phyloP scores from a whole-genome alignment of 2,329 filamentous ascomycete species.

The Ceratocystis cacaofunesta region DNA sequence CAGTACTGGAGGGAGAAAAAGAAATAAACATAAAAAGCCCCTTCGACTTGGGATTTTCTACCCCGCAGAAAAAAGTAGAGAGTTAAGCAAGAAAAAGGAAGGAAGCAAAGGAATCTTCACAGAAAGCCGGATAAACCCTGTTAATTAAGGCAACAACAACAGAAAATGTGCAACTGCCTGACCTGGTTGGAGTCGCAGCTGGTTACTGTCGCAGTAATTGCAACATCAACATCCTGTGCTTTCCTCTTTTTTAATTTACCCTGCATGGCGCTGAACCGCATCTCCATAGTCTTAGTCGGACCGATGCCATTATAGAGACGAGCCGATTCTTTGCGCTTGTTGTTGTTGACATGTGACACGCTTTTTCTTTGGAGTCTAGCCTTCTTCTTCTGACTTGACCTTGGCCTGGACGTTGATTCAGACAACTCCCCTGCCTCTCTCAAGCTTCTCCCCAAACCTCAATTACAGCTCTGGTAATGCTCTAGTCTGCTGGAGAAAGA shows the following conservation, averaged over 20 bases:
- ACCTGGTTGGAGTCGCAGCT: neutral
- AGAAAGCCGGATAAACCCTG: neutral
- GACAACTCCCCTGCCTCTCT: neutral
- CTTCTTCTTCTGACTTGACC: neutral
- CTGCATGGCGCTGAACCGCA: neutral
- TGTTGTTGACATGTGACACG: neutral
- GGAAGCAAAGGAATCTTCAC: neutral
- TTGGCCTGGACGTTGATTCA: neutral
- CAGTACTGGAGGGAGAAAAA: neutral
- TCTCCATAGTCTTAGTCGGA: neutral
- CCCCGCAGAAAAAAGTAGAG: neutral
- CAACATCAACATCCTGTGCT: neutral
- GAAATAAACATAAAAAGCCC: neutral
- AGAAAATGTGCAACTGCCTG: neutral
- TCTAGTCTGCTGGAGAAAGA: neutral
- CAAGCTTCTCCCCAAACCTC: neutral
- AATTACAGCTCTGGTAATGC: neutral
- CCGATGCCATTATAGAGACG: neutral
- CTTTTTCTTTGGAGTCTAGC: neutral
- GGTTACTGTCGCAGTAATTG: neutral
- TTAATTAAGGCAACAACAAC: neutral
- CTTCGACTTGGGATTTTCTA: neutral
- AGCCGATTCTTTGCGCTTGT: neutral
- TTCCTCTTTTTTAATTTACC: neutral
- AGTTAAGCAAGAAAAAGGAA: neutral